Conservation (phyloP, 176 grass and related monocot genomes). For the Chloris gayana region DNA sequence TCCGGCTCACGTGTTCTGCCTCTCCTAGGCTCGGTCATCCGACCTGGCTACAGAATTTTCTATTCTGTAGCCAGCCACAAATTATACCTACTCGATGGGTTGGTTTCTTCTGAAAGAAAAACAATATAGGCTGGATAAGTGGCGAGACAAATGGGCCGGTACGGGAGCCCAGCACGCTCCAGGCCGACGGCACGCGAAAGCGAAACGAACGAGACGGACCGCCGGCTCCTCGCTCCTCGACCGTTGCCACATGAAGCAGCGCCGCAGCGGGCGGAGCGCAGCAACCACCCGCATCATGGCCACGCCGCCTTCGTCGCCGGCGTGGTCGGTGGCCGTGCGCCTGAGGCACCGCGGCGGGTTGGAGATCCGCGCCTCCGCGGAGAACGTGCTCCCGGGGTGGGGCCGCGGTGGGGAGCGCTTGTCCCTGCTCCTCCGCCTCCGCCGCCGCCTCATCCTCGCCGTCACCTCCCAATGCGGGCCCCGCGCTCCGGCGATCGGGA, state of each 20-base stretch:
- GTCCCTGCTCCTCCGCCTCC: conserved; percentile 68
- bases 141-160: neutral
- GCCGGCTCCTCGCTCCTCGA: neutral
- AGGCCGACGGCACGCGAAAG: neutral
- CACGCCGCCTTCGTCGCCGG: neutral
- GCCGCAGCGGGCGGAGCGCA: neutral
- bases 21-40: too few relatives aligned
- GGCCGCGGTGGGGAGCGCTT: conserved; percentile 62
- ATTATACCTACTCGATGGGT: too few relatives aligned
- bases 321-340: conserved; percentile 63
- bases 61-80: too few relatives aligned
- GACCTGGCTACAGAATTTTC: too few relatives aligned
- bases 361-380: conserved; percentile 51
- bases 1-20: too few relatives aligned
- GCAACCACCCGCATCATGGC: neutral
- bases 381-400: conserved; percentile 66
- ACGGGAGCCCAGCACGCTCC: neutral
- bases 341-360: conserved; percentile 58
- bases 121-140: neutral
- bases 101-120: neutral
- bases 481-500: neutral
- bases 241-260: conserved; percentile 14
- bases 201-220: neutral
- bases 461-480: conserved; percentile 40
- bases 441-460: conserved; percentile 45